Evolutionary conservation across 2,329 filamentous ascomycete species (phyloP), one percentile per base, ranked within the genome.

Genomic region (Magnaporthiopsis poae): DNA sequence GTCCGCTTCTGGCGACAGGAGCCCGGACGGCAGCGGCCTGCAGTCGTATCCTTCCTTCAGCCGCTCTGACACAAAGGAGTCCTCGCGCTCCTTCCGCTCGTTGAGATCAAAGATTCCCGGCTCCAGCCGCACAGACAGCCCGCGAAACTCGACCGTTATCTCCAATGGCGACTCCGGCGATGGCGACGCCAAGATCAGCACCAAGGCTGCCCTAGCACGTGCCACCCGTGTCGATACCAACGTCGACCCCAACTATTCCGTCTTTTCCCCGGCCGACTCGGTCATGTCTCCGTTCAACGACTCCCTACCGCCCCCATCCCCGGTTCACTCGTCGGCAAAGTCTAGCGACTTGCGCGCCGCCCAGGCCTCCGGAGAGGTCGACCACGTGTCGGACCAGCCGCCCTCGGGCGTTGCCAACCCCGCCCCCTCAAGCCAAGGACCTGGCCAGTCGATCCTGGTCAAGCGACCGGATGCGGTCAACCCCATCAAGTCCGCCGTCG

Each of bases 31-130:
- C 68, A 5, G 2, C 29, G 35, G 46, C 46, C 81, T 97, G 68
- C 89, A 92, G 77, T 90, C 91, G 36, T 96, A 95, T 77, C 94
- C 93, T 35, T 96, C 94, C 35, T 94, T 98, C 76, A 90, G 89
- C 79, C 90, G 90, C 75, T 92, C 92, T 67, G 94, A 98, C 75
- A 98, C 94, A 35, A 94, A 93, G 76, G 93, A 96, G 71, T 97
- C 92, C 8, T 87, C 90, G 39, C 90, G 92, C 70, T 97, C 93
- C 5, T 88, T 97, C 77, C 87, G 91, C 71, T 89, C 88, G 59
- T 85, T 98, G 71, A 86, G 91, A 68, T 96, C 92, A 69, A 97
- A 97, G 79, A 97, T 96, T 68, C 92, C 90, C 2, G 90, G 90
- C 52, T 82, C 77, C 70, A 82, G 82, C 69, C 90, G 86, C 74